These are phyloP conservation scores for Solanum arcanum DNA, from an alignment of 257 asterid species.

Conservation along the genomic window DNA sequence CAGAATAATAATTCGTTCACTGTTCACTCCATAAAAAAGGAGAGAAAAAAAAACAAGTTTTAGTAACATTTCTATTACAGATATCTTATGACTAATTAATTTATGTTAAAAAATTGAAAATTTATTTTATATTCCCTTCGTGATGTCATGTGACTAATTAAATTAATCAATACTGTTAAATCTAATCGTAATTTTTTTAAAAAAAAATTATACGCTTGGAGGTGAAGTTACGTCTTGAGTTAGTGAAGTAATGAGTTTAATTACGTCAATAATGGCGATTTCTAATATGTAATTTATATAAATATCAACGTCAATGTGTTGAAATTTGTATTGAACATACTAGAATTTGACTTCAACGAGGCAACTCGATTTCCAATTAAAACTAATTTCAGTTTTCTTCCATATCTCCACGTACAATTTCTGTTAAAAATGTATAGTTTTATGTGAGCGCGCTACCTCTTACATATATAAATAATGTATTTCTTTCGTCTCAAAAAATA, in stretches of 20 bases:
- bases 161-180: not conserved
- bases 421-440: not conserved
- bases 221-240: not conserved
- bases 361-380: not conserved
- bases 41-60: not conserved
- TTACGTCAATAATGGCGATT: not conserved
- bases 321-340: not conserved
- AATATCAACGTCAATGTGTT: not conserved
- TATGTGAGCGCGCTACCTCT: not conserved
- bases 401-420: not conserved
- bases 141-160: not conserved
- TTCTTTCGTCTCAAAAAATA: not conserved
- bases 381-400: not conserved
- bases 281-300: not conserved
- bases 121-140: not conserved
- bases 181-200: not conserved
- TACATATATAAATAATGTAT: not conserved
- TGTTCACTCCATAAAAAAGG: not conserved
- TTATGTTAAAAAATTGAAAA: too few species aligned
- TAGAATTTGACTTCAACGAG: not conserved
- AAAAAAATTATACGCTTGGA: not conserved
- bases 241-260: not conserved
- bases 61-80: not conserved
- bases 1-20: not conserved
- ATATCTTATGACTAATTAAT: not conserved